These are phyloP conservation scores for Citrullus colocynthis DNA, from an alignment of 306 rosid species.

Conservation along the genomic window DNA sequence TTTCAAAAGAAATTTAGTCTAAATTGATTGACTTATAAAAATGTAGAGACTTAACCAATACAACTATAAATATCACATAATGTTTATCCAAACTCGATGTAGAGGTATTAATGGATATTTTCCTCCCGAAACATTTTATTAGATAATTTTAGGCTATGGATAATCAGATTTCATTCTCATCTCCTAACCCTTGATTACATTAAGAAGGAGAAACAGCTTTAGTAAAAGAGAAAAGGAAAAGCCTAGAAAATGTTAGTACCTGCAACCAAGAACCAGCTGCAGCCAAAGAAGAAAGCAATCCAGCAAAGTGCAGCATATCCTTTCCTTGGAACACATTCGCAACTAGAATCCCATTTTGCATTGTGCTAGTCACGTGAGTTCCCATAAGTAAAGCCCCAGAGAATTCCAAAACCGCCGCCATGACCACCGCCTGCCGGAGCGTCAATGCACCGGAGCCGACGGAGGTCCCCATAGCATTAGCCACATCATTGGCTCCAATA, in stretches of 20 bases:
- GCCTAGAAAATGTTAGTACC: constrained; percentile 19
- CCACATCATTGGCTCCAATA: constrained; percentile 96
- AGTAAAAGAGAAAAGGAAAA: too few species aligned
- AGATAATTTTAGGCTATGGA: too few species aligned
- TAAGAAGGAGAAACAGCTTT: background rate
- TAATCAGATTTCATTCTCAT: background rate
- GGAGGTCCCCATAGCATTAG: constrained; percentile 98
- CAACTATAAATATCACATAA: too few species aligned
- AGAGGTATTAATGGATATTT: too few species aligned
- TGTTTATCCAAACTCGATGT: too few species aligned
- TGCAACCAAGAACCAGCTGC: constrained; percentile 99
- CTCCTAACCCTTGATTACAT: background rate
- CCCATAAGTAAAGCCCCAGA: constrained; percentile 87
- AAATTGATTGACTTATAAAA: too few species aligned
- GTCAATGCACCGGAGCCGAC: constrained; percentile 92
- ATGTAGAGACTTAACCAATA: too few species aligned
- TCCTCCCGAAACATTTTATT: too few species aligned
- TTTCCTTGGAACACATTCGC: constrained; percentile 72
- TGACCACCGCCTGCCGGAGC: constrained; percentile 70
- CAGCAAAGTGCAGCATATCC: constrained; percentile 55
- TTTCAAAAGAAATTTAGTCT: too few species aligned
- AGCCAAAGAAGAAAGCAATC: constrained; percentile 86
- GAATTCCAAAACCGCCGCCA: constrained; percentile 80
- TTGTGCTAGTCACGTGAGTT: constrained; percentile 77
- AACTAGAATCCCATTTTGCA: constrained; percentile 91